A percentile compares a stretch with the other conserved stretches of the same genome.
phyloP scores from a whole-genome alignment of 139 green algal species.

The Closterium sp. region DNA sequence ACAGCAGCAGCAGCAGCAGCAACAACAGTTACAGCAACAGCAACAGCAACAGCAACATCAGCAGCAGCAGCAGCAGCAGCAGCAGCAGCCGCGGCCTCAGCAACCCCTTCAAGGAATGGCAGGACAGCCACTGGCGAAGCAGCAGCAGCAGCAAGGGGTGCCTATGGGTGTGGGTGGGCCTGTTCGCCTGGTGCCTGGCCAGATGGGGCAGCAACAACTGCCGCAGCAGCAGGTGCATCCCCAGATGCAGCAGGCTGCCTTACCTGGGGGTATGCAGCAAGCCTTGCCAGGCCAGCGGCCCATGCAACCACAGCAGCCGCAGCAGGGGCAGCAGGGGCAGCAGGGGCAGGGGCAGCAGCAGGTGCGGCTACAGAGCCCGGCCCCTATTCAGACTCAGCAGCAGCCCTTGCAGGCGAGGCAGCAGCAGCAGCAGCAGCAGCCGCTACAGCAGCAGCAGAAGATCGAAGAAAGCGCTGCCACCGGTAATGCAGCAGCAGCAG shows the following conservation, averaged over 20 bases:
- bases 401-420: too few relatives aligned
- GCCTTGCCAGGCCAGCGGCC: background rate
- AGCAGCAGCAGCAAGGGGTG: background rate
- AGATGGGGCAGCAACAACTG: background rate
- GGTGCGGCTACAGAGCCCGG: background rate
- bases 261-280: background rate
- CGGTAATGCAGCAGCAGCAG: too few relatives aligned
- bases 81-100: conserved; percentile 22
- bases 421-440: too few relatives aligned
- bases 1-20: too few relatives aligned
- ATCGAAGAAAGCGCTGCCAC: too few relatives aligned
- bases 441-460: too few relatives aligned
- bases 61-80: conserved; percentile 15
- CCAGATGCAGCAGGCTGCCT: conserved; percentile 7
- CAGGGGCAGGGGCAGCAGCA: background rate
- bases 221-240: background rate
- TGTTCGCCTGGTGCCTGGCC: background rate
- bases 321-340: background rate
- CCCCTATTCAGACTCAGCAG: background rate
- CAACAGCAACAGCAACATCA: conserved; percentile 17
- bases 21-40: conserved; percentile 22
- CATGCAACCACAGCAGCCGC: background rate
- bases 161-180: background rate
- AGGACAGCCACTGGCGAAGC: background rate
- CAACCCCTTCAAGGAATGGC: background rate